Evolutionary conservation across 441 rosid genomes (phyloP).

Genomic region (Arabidopsis lyrata): DNA sequence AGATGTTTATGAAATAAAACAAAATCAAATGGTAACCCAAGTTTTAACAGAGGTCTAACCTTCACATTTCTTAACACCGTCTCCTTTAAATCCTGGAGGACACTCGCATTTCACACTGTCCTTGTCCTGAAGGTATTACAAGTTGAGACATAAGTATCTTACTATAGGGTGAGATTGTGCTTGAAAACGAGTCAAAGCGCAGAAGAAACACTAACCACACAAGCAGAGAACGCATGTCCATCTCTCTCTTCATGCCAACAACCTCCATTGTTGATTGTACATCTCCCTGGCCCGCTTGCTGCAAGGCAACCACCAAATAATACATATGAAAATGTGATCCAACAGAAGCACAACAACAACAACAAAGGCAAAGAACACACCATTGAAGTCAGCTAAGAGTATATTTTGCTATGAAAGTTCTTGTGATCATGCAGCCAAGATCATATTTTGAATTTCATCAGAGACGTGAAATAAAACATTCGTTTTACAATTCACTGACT

Average conservation of each 20-base stretch:
- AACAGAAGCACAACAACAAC: slow-evolving; percentile 15
- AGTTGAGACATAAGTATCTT: slow-evolving; percentile 33
- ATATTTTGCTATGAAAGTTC: slow-evolving; percentile 6
- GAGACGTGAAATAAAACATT: background rate
- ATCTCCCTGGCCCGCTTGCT: slow-evolving; percentile 95
- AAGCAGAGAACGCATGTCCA: slow-evolving; percentile 86
- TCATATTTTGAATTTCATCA: background rate
- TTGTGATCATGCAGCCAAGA: slow-evolving; percentile 11
- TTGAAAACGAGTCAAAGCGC: background rate
- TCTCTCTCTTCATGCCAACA: slow-evolving; percentile 82
- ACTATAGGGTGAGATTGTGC: background rate
- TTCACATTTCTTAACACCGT: slow-evolving; percentile 75
- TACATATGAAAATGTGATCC: background rate
- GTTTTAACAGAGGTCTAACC: slow-evolving; percentile 52
- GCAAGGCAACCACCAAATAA: slow-evolving; percentile 30
- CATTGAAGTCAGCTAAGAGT: slow-evolving; percentile 3
- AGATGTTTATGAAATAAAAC: background rate
- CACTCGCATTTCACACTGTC: slow-evolving; percentile 77
- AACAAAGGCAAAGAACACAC: background rate
- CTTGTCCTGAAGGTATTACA: slow-evolving; percentile 58
- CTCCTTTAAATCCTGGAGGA: slow-evolving; percentile 89
- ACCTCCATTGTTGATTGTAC: slow-evolving; percentile 94
- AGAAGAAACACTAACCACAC: slow-evolving; percentile 64
- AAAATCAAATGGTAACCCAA: background rate
- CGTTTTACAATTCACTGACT: background rate